Percentiles rank a stretch among this genome's conserved stretches.
These are phyloP conservation scores for Cystobasidiaceae sp. DNA, from an alignment of 1,284 basidiomycete species.

Conservation along the genomic window DNA sequence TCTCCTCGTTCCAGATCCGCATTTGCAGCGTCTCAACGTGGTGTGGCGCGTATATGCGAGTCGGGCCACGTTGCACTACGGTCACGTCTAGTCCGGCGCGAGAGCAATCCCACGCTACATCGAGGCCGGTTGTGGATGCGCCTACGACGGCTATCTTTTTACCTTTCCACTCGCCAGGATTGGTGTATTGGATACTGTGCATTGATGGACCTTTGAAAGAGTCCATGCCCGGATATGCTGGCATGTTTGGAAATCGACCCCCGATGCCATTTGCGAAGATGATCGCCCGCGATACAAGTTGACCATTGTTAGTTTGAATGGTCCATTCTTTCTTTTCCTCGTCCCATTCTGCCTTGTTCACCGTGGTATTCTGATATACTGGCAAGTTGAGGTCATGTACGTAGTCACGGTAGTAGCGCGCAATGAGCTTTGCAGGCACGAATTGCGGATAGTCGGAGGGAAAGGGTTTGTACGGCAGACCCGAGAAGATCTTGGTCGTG, in stretches of 20 bases:
- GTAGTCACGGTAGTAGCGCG: constrained; percentile 17
- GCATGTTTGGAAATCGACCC: constrained; percentile 10
- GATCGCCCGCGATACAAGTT: neutral
- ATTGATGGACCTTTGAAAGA: constrained; percentile 12
- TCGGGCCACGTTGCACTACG: constrained; percentile 15
- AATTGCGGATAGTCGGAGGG: constrained; percentile 5
- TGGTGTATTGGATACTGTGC: constrained; percentile 17
- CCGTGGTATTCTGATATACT: neutral
- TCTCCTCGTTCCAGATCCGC: constrained; percentile 18
- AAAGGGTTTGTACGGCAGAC: constrained; percentile 20
- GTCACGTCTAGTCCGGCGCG: constrained; percentile 13
- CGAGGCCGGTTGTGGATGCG: constrained; percentile 15
- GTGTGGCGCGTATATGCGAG: neutral
- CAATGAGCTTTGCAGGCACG: constrained; percentile 7
- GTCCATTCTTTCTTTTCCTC: constrained; percentile 4
- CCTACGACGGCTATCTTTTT: constrained; percentile 17
- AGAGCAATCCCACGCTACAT: constrained; percentile 20
- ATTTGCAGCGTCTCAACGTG: constrained; percentile 8
- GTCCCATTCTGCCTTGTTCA: constrained; percentile 3
- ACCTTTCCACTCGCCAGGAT: constrained; percentile 16
- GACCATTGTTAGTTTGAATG: neutral
- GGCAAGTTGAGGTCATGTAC: constrained; percentile 20
- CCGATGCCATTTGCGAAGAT: constrained; percentile 20
- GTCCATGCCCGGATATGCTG: neutral
- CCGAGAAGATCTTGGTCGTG: constrained; percentile 21